Evolutionary conservation across 2,329 filamentous ascomycete genomes (phyloP), one percentile per base, ranked within the genome.

Genomic region (Cladosporium austrohemisphaericum): DNA sequence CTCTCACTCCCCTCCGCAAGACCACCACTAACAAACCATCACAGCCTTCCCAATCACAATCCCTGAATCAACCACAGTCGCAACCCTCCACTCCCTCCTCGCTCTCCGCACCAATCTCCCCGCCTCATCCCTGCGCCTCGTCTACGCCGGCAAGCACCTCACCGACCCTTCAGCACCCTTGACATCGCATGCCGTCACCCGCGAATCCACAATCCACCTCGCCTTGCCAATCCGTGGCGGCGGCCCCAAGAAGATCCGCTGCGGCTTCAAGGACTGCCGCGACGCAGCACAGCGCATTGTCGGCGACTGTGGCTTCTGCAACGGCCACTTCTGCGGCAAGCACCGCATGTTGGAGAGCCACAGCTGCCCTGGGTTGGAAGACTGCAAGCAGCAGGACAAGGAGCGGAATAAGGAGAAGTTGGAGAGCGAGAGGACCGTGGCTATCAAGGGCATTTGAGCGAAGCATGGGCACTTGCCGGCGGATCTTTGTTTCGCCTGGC

Each of bases 361-460:
- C 74, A 88, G 88, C 73, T 98, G 93, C 75, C 83, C 81, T 56
- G 90, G 90, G 32, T 76, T 98, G 50, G 93, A 97, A 76, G 88
- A 95, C 73, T 96, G 92, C 79, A 95, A 96, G 79, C 93, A 95
- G 76, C 90, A 95, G 70, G 92, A 88, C 40, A 89, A 95, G 71
- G 89, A 94, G 69, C 84, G 90, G 58, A 98, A 98, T 69, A 88
- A 89, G 52, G 86, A 90, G 57, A 91, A 94, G 74, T 77, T 98
- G 66, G 88, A 96, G 71, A 82, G 84, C 51, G 92, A 98, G 78
- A 80, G 92, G 65, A 98, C 93, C 38, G 86, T 92, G 56, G 90
- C 94, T 62, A 93, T 97, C 73, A 91, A 87, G 72, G 91, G 91
- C 55, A 85, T 95, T 68, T 95, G 32, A 46, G 32, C 5, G 41